Evolutionary conservation across 2,329 filamentous ascomycete genomes (phyloP), one percentile per base, ranked within the genome.

Genomic region (Cordyceps fumosorosea): DNA sequence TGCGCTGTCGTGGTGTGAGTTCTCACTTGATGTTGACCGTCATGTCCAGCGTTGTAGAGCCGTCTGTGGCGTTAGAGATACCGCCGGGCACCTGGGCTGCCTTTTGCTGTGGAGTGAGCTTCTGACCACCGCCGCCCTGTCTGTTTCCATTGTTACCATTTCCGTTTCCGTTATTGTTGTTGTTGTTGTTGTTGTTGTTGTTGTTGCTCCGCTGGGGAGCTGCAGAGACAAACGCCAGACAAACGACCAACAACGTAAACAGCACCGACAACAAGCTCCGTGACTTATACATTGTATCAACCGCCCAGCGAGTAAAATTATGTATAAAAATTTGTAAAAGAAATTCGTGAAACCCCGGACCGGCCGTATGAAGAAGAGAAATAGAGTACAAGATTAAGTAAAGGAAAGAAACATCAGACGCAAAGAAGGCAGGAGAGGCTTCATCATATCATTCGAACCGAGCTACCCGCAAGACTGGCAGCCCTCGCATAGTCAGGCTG

Each of bases 1-100:
- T 51, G 70, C 61, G 68, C 66, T 56, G 3, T 29, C 48, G 5
- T 16, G 29, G 24, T 51, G n/a, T 37, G 22, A 29, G 26, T 2
- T n/a, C 73, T 66, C 76, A 82, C 78, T 84, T 84, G 64, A 85
- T 79, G 11, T 73, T 76, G 4, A 79, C 81, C 2, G 79, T 84
- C 60, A 77, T 78, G 67, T 86, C 82, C 26, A 86, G 68, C 16
- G 16, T n/a, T 44, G 72, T 81, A 3, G 79, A 81, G 5, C 82
- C 82, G 69, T 85, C 82, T 0, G 78, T 79, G 2, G 82, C 81
- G 26, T 66, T 64, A 5, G 76, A 75, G 20, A 79, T 64, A 34
- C 57, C 57, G 26, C n/a, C 47, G 3, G 32, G 22, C 22, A 32
- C 32, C 37, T 60, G 57, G 18, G 45, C 45, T n/a, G 56, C 56